Evolutionary conservation across 192 early-diverging fungal species (phyloP).

Genomic region (Podila clonocystis): DNA sequence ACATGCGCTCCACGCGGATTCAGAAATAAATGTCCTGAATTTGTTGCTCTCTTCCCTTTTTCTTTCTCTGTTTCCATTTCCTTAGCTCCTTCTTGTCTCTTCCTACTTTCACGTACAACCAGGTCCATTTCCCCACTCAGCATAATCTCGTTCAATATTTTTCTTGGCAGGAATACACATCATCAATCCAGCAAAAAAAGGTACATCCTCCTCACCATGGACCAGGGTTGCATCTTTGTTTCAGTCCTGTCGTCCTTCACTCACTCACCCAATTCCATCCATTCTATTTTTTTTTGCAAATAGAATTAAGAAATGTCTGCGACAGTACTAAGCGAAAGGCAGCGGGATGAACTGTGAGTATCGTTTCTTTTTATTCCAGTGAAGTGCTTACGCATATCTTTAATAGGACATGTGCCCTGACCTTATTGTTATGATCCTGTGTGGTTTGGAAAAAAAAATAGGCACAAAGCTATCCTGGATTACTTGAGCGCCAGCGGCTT

Average conservation of each 20-base stretch:
- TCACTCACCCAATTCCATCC: background rate
- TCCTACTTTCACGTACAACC: no score
- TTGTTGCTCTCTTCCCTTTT: no score
- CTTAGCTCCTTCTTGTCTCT: no score
- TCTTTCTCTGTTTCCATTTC: no score
- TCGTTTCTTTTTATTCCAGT: background rate
- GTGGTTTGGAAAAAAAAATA: conserved; percentile 14
- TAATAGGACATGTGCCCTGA: background rate
- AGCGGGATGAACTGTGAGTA: conserved; percentile 80
- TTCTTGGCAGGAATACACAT: no score
- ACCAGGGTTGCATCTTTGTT: no score
- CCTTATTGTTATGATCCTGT: background rate
- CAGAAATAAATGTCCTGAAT: no score
- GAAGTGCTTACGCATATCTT: background rate
- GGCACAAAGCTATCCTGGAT: conserved; percentile 86
- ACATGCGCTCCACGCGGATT: no score
- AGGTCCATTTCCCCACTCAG: no score
- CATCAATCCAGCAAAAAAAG: no score
- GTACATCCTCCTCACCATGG: no score
- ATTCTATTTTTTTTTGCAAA: background rate
- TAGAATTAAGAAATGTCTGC: conserved; percentile 32
- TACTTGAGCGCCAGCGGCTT: conserved; percentile 85
- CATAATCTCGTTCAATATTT: no score
- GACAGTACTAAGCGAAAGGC: conserved; percentile 72
- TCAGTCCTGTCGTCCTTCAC: background rate